Conservation (phyloP, 495 filamentous ascomycete genomes). For the Neurospora sp. region DNA sequence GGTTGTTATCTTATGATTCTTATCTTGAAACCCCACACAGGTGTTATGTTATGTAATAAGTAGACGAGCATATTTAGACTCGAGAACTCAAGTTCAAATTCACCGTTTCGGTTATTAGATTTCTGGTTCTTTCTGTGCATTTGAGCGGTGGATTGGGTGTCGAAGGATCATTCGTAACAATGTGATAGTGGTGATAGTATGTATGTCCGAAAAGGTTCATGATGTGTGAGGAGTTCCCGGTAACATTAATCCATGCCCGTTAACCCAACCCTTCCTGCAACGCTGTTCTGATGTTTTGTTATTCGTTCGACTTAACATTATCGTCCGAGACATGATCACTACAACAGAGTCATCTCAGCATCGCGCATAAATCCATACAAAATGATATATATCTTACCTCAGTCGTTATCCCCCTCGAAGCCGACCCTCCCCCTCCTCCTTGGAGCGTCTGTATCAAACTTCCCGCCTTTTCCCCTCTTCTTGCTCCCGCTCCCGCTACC, state of each 20-base stretch:
- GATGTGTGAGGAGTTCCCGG: no score
- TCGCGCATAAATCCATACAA: no score
- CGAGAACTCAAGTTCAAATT: background rate
- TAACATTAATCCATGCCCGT: no score
- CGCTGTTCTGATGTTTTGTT: no score
- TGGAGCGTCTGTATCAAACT: background rate
- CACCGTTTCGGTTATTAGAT: background rate
- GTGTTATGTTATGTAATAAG: background rate
- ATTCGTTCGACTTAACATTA: no score
- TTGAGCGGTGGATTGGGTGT: background rate
- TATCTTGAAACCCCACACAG: background rate
- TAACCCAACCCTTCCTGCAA: no score
- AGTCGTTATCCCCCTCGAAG: background rate
- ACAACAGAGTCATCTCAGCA: no score
- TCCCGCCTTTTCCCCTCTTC: background rate
- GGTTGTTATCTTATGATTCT: background rate
- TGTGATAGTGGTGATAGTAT: background rate
- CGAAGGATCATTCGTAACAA: no score
- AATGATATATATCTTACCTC: background rate
- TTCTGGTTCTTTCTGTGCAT: background rate
- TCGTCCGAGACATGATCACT: no score
- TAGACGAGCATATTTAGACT: background rate
- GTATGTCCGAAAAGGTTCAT: background rate
- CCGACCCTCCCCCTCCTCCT: background rate
- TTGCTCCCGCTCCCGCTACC: constrained; percentile 11